Evolutionary conservation across 1,284 basidiomycete species (phyloP).

Genomic region (Lignosus rhinocerotis): DNA sequence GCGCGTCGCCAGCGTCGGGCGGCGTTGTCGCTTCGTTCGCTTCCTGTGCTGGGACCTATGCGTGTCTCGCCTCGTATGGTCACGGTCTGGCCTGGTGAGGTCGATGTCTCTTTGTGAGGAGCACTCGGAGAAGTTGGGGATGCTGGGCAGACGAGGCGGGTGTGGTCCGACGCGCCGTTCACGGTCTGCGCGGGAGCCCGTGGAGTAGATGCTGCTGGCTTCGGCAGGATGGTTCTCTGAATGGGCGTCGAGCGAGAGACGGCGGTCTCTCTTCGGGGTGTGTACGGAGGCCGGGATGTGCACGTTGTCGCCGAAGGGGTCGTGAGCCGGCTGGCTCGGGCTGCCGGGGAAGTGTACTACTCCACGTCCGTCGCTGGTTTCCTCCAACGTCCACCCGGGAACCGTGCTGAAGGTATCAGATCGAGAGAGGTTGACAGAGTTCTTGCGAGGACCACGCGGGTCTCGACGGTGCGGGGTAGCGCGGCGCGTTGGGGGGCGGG

Average conservation of each 20-base stretch:
- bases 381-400: conserved; percentile 24
- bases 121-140: conserved; percentile 25
- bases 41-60: conserved; percentile 9
- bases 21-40: conserved; percentile 20
- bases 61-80: neutral
- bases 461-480: conserved; percentile 5
- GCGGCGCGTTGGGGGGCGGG: conserved; percentile 14
- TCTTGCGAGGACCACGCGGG: neutral
- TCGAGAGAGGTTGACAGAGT: neutral
- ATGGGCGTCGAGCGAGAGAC: neutral
- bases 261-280: neutral
- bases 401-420: conserved; percentile 9
- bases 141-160: conserved; percentile 25
- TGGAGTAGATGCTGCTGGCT: conserved; percentile 33
- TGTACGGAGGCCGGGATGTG: neutral
- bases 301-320: conserved; percentile 19
- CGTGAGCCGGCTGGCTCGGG: neutral
- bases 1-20: conserved; percentile 28
- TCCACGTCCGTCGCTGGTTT: conserved; percentile 19
- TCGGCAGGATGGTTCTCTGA: neutral
- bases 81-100: too few species aligned
- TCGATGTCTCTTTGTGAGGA: neutral
- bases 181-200: conserved; percentile 18
- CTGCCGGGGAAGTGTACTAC: conserved; percentile 20
- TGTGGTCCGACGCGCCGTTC: neutral